A percentile compares a stretch with the other conserved stretches of the same genome.
Conservation (phyloP, 495 filamentous ascomycete species). For the Trichoderma virens region DNA sequence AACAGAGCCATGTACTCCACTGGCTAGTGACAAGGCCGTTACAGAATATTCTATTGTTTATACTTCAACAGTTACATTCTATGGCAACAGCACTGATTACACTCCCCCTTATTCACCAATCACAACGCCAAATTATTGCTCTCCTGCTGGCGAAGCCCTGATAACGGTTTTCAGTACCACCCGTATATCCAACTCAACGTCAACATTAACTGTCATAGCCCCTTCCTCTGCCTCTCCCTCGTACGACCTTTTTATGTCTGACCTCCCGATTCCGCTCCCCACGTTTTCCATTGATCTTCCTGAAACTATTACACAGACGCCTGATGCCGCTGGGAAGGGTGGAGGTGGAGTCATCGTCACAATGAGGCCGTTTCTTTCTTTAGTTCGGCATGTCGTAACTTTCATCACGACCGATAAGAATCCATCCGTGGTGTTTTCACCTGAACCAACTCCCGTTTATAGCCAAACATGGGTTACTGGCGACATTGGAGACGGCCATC, state of each 20-base stretch:
- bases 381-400: conserved; percentile 20
- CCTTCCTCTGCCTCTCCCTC: neutral
- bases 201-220: neutral
- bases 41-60: conserved; percentile 32
- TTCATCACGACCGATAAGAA: conserved; percentile 43
- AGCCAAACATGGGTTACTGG: conserved; percentile 22
- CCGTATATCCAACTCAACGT: neutral
- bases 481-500: conserved; percentile 16
- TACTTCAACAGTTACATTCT: conserved; percentile 38
- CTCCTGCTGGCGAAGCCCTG: neutral
- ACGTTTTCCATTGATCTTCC: neutral
- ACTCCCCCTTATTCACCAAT: conserved; percentile 34
- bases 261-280: neutral
- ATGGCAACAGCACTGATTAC: conserved; percentile 33
- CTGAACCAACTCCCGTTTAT: conserved; percentile 32
- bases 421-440: conserved; percentile 36
- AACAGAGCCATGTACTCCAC: conserved; percentile 4
- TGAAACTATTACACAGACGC: neutral
- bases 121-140: conserved; percentile 17
- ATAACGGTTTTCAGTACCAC: neutral
- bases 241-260: neutral
- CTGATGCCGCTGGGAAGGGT: neutral
- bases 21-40: neutral
- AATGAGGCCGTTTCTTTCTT: neutral
- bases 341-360: neutral